Percentiles rank a stretch among this genome's conserved stretches.
Conservation (phyloP, 164 flowering plant genomes). For the Vitis rotundifolia region DNA sequence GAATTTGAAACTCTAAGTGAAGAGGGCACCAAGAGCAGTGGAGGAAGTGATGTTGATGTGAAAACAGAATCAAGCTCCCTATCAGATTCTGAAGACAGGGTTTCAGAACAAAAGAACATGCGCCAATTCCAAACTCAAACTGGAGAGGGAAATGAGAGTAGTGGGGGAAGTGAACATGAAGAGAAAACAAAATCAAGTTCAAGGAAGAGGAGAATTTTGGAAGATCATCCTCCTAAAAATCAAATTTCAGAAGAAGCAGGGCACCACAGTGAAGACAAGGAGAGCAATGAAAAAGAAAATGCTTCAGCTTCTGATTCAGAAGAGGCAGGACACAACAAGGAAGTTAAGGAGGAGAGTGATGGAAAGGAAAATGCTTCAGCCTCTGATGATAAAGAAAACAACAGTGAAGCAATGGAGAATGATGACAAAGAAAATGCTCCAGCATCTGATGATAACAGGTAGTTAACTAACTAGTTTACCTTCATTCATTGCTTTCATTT, state of each 20-base stretch:
- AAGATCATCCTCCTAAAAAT: background rate
- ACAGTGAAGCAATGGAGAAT: constrained; percentile 22
- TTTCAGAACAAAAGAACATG: constrained; percentile 8
- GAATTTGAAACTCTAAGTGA: too few relatives aligned
- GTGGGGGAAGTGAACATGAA: constrained; percentile 7
- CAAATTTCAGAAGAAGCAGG: too few relatives aligned
- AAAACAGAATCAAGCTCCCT: background rate
- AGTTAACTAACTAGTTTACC: background rate
- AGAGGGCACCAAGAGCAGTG: too few relatives aligned
- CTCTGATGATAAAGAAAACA: constrained; percentile 5
- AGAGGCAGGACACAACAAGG: too few relatives aligned
- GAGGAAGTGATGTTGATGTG: too few relatives aligned
- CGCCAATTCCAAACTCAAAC: background rate
- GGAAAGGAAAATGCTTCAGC: constrained; percentile 11
- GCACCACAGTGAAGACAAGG: background rate
- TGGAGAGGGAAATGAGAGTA: constrained; percentile 5
- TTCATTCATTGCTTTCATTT: background rate
- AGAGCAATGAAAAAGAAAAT: constrained; percentile 11
- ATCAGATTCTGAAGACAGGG: constrained; percentile 16
- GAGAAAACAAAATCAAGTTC: constrained; percentile 11
- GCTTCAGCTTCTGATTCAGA: background rate
- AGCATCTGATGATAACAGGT: constrained; percentile 57
- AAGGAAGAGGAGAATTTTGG: constrained; percentile 4
- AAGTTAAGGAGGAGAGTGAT: background rate
- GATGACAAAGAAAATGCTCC: constrained; percentile 68